Conservation (phyloP, 495 filamentous ascomycete genomes). For the Gamarada debralockiae region DNA sequence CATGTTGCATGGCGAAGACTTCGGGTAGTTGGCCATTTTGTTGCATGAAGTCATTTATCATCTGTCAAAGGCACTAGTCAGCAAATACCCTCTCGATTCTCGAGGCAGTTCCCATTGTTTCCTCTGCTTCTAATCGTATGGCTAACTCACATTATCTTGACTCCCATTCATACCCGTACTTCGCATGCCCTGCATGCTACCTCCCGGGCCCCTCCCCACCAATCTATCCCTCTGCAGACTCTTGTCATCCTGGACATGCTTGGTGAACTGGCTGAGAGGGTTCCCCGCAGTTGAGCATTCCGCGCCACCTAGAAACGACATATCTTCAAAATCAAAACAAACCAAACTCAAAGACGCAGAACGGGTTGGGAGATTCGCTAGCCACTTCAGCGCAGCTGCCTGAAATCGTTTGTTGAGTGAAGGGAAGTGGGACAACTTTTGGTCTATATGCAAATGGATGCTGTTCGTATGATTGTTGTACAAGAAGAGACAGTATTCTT, state of each 20-base stretch:
- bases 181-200: slow-evolving; percentile 55
- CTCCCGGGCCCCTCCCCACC: slow-evolving; percentile 60
- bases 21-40: slow-evolving; percentile 56
- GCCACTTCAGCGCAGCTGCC: no score
- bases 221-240: slow-evolving; percentile 86
- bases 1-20: slow-evolving; percentile 50
- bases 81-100: not conserved
- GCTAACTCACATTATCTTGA: slow-evolving; percentile 53
- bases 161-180: slow-evolving; percentile 45
- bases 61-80: slow-evolving; percentile 44
- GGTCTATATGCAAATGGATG: slow-evolving; percentile 4
- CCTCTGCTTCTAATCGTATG: slow-evolving; percentile 4
- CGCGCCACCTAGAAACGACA: slow-evolving; percentile 93
- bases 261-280: slow-evolving; percentile 93
- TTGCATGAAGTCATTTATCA: slow-evolving; percentile 91
- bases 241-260: slow-evolving; percentile 92
- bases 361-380: not conserved
- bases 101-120: not conserved
- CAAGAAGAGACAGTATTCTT: not conserved
- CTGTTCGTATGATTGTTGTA: not conserved
- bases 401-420: not conserved
- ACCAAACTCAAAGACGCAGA: not conserved
- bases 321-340: slow-evolving; percentile 27
- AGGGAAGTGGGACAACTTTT: not conserved
- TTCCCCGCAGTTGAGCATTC: slow-evolving; percentile 97